Evolutionary conservation across 164 flowering plant species (phyloP).

Genomic region (Warburgia ugandensis): DNA sequence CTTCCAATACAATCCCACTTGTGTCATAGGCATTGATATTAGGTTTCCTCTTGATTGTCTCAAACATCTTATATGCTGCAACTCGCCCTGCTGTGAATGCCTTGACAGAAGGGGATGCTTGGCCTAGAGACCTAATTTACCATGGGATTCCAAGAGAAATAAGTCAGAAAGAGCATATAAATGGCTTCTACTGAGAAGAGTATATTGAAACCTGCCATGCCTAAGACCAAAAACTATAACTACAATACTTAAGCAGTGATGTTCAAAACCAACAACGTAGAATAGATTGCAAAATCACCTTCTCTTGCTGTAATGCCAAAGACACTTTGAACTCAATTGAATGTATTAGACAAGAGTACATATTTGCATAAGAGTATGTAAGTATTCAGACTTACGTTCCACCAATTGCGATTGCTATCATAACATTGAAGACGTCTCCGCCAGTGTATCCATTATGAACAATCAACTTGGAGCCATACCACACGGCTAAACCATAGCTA

Average conservation of each 20-base stretch:
- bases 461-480: constrained; percentile 60
- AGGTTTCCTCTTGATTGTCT: constrained; percentile 52
- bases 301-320: too few species aligned
- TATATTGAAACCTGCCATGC: too few species aligned
- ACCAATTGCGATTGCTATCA: constrained; percentile 47
- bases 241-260: too few species aligned
- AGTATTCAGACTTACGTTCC: constrained; percentile 60
- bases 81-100: constrained; percentile 71
- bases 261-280: too few species aligned
- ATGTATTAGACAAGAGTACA: too few species aligned
- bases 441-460: constrained; percentile 53
- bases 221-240: too few species aligned
- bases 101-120: constrained; percentile 41
- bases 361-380: too few species aligned
- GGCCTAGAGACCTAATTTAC: constrained; percentile 44
- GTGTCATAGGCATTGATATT: constrained; percentile 44
- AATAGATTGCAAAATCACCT: too few species aligned
- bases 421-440: constrained; percentile 51
- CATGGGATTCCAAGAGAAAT: neutral
- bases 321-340: too few species aligned
- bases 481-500: constrained; percentile 53
- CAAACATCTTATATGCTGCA: constrained; percentile 74
- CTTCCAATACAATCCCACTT: constrained; percentile 40
- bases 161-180: too few species aligned
- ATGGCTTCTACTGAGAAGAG: too few species aligned